phyloP scores from a whole-genome alignment of 2,329 filamentous ascomycete species.

The Microdochium trichocladiopsis region DNA sequence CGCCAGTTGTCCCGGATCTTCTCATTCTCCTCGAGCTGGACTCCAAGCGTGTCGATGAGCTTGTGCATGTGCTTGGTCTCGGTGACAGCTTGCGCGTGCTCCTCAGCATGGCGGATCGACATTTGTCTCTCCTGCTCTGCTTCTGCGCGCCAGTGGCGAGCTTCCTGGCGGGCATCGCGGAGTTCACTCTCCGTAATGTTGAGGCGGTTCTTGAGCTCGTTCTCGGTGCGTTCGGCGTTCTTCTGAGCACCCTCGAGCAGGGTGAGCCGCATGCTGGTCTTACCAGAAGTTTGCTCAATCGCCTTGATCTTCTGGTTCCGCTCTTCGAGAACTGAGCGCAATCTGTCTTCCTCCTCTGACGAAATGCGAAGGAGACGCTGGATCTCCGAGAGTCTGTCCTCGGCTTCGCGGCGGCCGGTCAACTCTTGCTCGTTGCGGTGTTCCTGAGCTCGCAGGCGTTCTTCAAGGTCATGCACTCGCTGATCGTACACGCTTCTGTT shows the following conservation, averaged over 20 bases:
- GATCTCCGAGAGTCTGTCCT: constrained; percentile 67
- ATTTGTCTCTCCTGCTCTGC: constrained; percentile 51
- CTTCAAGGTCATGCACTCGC: constrained; percentile 63
- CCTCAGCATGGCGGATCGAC: constrained; percentile 39
- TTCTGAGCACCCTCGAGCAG: constrained; percentile 62
- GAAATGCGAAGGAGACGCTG: constrained; percentile 62
- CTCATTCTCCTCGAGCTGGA: constrained; percentile 80
- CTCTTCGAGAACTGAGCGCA: constrained; percentile 61
- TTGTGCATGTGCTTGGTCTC: constrained; percentile 69
- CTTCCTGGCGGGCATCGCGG: constrained; percentile 47
- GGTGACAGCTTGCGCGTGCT: constrained; percentile 38
- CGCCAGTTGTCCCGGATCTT: constrained; percentile 79
- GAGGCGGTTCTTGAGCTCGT: constrained; percentile 49
- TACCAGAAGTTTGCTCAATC: constrained; percentile 47
- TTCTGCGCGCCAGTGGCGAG: constrained; percentile 54
- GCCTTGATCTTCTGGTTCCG: constrained; percentile 59
- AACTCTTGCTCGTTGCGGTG: constrained; percentile 58
- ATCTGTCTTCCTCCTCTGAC: constrained; percentile 64
- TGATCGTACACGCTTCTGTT: constrained; percentile 51
- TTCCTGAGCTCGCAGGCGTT: constrained; percentile 57
- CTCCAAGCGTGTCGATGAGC: constrained; percentile 65
- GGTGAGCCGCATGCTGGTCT: constrained; percentile 54
- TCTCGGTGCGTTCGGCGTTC: constrained; percentile 44
- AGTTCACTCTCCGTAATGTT: constrained; percentile 48
- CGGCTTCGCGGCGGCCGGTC: constrained; percentile 54